These are phyloP conservation scores for Cladorrhinum sp. DNA, from an alignment of 2,329 filamentous ascomycete genomes.

Conservation along the genomic window DNA sequence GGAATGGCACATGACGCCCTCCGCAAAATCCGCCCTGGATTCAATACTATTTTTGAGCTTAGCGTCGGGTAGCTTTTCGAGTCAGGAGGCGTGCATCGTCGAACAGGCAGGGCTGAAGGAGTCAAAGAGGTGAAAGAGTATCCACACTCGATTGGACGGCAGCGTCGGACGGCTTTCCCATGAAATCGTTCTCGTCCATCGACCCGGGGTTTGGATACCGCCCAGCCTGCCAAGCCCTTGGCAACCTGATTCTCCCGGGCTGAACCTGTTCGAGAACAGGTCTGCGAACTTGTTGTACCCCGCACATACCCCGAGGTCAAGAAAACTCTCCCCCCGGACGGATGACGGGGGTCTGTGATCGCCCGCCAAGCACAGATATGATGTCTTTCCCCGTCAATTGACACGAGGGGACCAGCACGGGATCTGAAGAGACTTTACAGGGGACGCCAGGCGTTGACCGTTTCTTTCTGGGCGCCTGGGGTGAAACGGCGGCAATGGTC, in stretches of 20 bases:
- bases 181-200: not conserved
- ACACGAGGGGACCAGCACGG: slow-evolving; percentile 3
- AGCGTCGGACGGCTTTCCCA: slow-evolving; percentile 1
- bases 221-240: slow-evolving; percentile 29
- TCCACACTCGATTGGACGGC: slow-evolving; percentile 5
- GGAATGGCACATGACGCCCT: slow-evolving; percentile 20
- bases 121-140: not conserved
- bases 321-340: too few relatives aligned
- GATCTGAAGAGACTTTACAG: slow-evolving; percentile 9
- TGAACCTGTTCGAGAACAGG: slow-evolving; percentile 18
- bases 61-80: slow-evolving; percentile 11
- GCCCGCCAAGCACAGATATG: slow-evolving; percentile 15
- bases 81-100: slow-evolving; percentile 8
- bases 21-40: slow-evolving; percentile 3
- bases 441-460: slow-evolving; percentile 4
- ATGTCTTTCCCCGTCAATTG: slow-evolving; percentile 17
- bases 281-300: not conserved
- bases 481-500: not conserved
- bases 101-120: slow-evolving; percentile 7
- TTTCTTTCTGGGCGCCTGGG: not conserved
- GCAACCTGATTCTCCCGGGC: slow-evolving; percentile 26
- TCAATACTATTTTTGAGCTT: slow-evolving; percentile 13
- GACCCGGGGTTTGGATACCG: slow-evolving; percentile 22
- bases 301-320: slow-evolving; percentile 23
- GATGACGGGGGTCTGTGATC: slow-evolving; percentile 19